Evolutionary conservation across 2,329 filamentous ascomycete genomes (phyloP).

Genomic region (Ceratocystis destructans): DNA sequence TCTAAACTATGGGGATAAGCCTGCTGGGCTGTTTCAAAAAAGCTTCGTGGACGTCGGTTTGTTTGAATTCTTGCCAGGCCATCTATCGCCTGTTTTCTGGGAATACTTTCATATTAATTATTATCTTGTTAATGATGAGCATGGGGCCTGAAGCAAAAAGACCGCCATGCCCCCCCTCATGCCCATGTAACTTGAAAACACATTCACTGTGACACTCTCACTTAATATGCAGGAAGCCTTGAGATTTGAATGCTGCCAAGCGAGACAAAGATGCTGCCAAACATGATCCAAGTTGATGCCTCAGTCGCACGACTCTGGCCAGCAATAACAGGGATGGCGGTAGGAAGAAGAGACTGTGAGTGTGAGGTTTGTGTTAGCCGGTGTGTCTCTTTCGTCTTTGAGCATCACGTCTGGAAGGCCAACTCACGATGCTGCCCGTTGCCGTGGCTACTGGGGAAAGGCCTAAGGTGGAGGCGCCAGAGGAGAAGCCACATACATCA

Average conservation of each 20-base stretch:
- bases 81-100: no score
- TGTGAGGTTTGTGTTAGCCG: background rate
- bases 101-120: no score
- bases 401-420: background rate
- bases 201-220: background rate
- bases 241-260: background rate
- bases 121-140: no score
- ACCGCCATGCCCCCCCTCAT: no score
- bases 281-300: background rate
- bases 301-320: background rate
- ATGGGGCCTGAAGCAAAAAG: no score
- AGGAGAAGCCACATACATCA: constrained; percentile 14
- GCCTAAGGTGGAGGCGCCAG: background rate
- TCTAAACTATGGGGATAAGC: no score
- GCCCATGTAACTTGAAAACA: no score
- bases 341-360: background rate
- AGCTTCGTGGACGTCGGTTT: no score
- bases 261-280: constrained; percentile 1
- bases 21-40: no score
- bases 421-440: constrained; percentile 8
- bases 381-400: background rate
- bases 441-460: background rate
- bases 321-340: constrained; percentile 7
- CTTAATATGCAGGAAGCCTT: background rate
- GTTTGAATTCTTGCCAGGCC: no score